Percentiles rank a stretch among this genome's conserved stretches.
phyloP scores from a whole-genome alignment of 495 filamentous ascomycete species.

The Talaromyces ruber region DNA sequence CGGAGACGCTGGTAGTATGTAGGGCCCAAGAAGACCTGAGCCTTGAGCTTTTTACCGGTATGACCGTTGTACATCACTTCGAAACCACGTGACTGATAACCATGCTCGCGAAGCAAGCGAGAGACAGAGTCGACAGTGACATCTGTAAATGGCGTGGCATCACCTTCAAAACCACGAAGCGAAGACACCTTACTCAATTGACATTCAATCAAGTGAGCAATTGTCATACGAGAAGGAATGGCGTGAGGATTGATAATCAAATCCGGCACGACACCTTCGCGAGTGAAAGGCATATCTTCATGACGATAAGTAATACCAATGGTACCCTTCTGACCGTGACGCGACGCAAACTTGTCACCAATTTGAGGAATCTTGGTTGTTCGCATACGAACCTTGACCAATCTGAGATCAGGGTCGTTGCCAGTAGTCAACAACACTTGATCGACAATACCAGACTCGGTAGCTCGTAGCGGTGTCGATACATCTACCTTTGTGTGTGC shows the following conservation, averaged over 20 bases:
- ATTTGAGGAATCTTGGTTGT: constrained; percentile 98
- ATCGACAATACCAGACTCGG: constrained; percentile 94
- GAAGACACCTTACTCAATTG: constrained; percentile 90
- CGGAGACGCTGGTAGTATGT: constrained; percentile 98
- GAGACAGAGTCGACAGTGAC: constrained; percentile 96
- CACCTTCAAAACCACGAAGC: constrained; percentile 84
- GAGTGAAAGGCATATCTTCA: constrained; percentile 98
- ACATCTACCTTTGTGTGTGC: constrained; percentile 88
- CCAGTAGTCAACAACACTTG: constrained; percentile 80
- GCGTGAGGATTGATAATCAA: constrained; percentile 99
- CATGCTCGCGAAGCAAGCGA: constrained; percentile 75
- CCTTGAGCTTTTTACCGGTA: constrained; percentile 83
- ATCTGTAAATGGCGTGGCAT: constrained; percentile 96
- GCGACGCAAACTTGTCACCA: constrained; percentile 97
- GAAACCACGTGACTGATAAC: constrained; percentile 94
- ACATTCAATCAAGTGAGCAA: constrained; percentile 99
- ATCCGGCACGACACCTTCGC: constrained; percentile 85
- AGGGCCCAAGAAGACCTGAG: constrained; percentile 93
- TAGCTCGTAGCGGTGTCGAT: constrained; percentile 87
- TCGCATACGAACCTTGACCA: constrained; percentile 93
- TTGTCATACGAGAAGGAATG: constrained; percentile 99
- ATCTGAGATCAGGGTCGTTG: constrained; percentile 80
- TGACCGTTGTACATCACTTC: constrained; percentile 99
- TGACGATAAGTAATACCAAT: constrained; percentile 96
- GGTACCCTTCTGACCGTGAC: constrained; percentile 98